Base-by-base conservation (phyloP, 2,329 filamentous ascomycete genomes). In the Trichoderma cornu-damae region DNA sequence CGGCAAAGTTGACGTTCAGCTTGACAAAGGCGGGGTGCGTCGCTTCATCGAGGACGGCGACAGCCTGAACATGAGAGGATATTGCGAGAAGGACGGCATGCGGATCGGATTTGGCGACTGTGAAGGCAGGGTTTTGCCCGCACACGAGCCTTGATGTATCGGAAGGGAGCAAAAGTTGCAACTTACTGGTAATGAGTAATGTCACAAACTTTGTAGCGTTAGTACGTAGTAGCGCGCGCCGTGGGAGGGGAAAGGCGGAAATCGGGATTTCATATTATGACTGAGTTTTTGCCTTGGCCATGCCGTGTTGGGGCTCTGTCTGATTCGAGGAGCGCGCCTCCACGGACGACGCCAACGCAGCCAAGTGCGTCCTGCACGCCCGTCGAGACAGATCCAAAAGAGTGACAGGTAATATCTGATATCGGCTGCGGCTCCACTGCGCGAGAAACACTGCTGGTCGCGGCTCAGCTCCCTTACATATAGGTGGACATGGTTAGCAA, bases 41-140 rank as follows among this genome's bases (percentile, higher is more conserved):
- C 81, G 77, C 52, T 93, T 90, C 69, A 69, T 93, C 32, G 79
- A 88, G 64, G 88, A 93, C 64, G 88, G 88, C 0, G 89, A 94
- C 67, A 83, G 82, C 2, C 69, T 91, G 11, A 79, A 79, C 1
- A 77, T 93, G 37, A 78, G 79, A 1, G 89, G 89, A 1, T 79
- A 80, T 6, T 86, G 83, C 64, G 87, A 86, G 1, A 78, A 83
- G 56, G 82, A 86, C 28, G 83, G 84, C 2, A 79, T 74, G n/a
- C 75, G 86, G 52, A 85, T 94, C 24, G 89, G 89, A 0, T 93
- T 93, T 70, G 89, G 89, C 2, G 82, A 90, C 61, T 60, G 58
- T 6, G 58, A 58, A 20, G 58, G 58, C 54, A 63, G 54, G 30
- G 47, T 52, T 59, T 44, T 63, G 61, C 44, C 58, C 6, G 55